Evolutionary conservation across 2,329 filamentous ascomycete genomes (phyloP).

Genomic region (Cryphonectria radicalis): DNA sequence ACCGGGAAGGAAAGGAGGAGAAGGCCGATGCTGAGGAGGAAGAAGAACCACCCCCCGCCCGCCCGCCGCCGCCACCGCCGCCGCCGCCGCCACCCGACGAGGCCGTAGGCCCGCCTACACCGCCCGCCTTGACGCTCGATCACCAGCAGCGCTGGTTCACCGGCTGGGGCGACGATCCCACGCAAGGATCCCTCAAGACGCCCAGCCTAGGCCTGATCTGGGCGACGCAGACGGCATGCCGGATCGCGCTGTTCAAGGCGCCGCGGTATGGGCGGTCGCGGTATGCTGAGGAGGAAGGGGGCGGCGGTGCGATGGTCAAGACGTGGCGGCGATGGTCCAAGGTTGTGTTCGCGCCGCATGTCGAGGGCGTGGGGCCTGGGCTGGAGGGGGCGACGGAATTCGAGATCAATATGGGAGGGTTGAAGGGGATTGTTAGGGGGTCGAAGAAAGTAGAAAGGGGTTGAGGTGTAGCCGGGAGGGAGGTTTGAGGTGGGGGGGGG

Average conservation of each 20-base stretch:
- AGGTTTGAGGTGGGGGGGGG: no score
- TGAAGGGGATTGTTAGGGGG: constrained; percentile 43
- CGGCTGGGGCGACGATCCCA: constrained; percentile 79
- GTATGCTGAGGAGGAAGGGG: constrained; percentile 44
- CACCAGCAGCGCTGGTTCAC: constrained; percentile 96
- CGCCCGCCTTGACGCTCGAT: constrained; percentile 70
- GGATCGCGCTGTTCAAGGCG: constrained; percentile 79
- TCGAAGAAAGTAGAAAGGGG: not conserved
- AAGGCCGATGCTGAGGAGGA: constrained; percentile 7
- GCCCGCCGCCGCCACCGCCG: constrained; percentile 23
- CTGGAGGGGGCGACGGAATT: constrained; percentile 66
- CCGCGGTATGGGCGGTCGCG: constrained; percentile 52
- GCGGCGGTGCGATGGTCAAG: constrained; percentile 51
- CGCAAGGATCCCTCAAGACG: constrained; percentile 68
- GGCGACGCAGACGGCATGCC: constrained; percentile 84
- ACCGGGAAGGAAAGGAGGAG: constrained; percentile 18
- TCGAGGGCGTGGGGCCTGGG: constrained; percentile 54
- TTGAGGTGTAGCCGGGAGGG: no score
- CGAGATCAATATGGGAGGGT: constrained; percentile 72
- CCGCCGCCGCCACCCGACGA: constrained; percentile 35
- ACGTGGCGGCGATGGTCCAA: constrained; percentile 80
- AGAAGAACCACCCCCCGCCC: constrained; percentile 19
- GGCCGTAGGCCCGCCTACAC: constrained; percentile 40
- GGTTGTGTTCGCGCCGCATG: constrained; percentile 87
- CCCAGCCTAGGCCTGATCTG: constrained; percentile 87